A percentile compares a stretch with the other conserved stretches of the same genome.
phyloP scores from a whole-genome alignment of 106 monocot genomes.

The Vanilla planifolia region DNA sequence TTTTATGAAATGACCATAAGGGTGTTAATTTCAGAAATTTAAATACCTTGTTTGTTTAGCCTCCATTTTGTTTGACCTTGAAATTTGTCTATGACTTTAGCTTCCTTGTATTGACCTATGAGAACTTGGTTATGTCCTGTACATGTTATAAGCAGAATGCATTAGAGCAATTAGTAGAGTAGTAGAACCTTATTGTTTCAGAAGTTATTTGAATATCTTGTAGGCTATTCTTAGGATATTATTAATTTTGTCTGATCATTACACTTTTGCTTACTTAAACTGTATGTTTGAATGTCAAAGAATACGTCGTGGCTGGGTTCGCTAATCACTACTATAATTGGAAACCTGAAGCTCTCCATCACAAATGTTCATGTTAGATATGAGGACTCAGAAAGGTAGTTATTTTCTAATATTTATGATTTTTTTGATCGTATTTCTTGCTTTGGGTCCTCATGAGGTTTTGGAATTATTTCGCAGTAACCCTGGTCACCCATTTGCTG shows the following conservation, averaged over 20 bases:
- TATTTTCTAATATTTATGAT: neutral
- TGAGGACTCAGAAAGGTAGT: constrained; percentile 90
- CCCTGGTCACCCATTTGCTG: constrained; percentile 98
- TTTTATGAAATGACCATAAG: no score
- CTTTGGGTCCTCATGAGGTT: constrained; percentile 4
- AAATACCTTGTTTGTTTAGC: no score
- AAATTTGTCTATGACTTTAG: no score
- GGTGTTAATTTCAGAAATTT: no score
- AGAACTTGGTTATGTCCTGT: no score
- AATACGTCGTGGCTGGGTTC: constrained; percentile 96
- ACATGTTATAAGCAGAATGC: no score
- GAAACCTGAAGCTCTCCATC: constrained; percentile 92
- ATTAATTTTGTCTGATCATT: no score
- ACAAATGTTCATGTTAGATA: constrained; percentile 97
- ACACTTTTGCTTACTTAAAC: constrained; percentile 8
- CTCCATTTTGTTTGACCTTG: no score
- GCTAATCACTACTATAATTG: constrained; percentile 87
- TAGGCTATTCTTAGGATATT: no score
- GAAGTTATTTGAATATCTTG: neutral
- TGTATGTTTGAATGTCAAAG: constrained; percentile 35
- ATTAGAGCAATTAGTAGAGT: no score
- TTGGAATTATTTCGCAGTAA: constrained; percentile 57
- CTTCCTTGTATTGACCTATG: no score
- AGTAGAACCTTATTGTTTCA: neutral
- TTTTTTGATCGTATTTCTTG: neutral